phyloP scores from a whole-genome alignment of 2,329 filamentous ascomycete species.

The Mycocentrospora acerina region DNA sequence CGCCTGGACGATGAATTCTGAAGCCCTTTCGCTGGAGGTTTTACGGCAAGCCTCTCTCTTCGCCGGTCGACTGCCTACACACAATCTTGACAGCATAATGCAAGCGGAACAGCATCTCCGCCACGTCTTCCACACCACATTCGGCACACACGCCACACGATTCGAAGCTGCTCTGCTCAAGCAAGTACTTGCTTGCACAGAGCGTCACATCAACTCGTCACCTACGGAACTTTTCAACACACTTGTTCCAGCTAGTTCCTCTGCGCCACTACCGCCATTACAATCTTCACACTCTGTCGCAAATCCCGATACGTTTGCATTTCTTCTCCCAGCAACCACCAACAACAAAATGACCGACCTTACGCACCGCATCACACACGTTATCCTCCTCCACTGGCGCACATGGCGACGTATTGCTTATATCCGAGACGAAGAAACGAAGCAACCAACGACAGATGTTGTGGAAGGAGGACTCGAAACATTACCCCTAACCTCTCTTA shows the following conservation, averaged over 20 bases:
- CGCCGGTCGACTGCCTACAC: slow-evolving; percentile 27
- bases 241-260: slow-evolving; percentile 32
- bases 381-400: slow-evolving; percentile 84
- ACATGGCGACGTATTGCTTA: slow-evolving; percentile 83
- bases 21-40: slow-evolving; percentile 50
- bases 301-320: slow-evolving; percentile 21
- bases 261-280: slow-evolving; percentile 10
- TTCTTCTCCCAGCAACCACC: slow-evolving; percentile 10
- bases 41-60: slow-evolving; percentile 44
- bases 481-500: too few relatives aligned
- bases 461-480: too few relatives aligned
- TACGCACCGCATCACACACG: slow-evolving; percentile 76
- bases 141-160: slow-evolving; percentile 35
- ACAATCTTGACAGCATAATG: slow-evolving; percentile 38
- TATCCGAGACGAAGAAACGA: slow-evolving; percentile 22
- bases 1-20: slow-evolving; percentile 44
- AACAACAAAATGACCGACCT: slow-evolving; percentile 60
- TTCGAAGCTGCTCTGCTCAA: slow-evolving; percentile 27
- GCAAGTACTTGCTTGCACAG: slow-evolving; percentile 26
- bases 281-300: slow-evolving; percentile 20
- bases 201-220: slow-evolving; percentile 38
- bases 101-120: slow-evolving; percentile 41
- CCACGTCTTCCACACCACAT: slow-evolving; percentile 33
- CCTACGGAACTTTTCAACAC: slow-evolving; percentile 49
- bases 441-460: too few relatives aligned